Conservation (phyloP, 352 stramenopile species). For the Thraustochytrium aureum region DNA sequence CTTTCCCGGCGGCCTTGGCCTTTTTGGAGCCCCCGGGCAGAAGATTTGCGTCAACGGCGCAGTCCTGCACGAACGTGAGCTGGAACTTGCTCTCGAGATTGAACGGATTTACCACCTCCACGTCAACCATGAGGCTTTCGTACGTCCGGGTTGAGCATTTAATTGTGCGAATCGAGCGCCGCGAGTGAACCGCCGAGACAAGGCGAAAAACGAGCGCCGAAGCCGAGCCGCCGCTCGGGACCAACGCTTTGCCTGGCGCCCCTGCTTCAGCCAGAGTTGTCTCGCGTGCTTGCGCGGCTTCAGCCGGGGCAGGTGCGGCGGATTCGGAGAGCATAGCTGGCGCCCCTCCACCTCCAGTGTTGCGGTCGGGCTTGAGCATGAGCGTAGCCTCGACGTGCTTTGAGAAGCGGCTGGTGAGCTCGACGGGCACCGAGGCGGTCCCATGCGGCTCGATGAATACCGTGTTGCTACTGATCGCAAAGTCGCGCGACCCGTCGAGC, state of each 20-base stretch:
- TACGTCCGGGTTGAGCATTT: slow-evolving; percentile 73
- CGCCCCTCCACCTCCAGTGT: background rate
- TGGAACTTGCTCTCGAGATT: slow-evolving; percentile 68
- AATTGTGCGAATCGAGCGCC: slow-evolving; percentile 73
- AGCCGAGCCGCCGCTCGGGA: slow-evolving; percentile 56
- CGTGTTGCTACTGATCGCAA: slow-evolving; percentile 37
- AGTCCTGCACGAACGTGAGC: slow-evolving; percentile 68
- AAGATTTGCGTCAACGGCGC: background rate
- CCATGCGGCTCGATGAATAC: slow-evolving; percentile 71
- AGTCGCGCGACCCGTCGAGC: slow-evolving; percentile 66
- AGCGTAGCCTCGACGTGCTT: slow-evolving; percentile 75
- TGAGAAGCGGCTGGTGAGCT: slow-evolving; percentile 76
- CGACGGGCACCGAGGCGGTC: slow-evolving; percentile 72
- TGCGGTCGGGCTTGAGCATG: slow-evolving; percentile 67
- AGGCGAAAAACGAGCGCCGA: slow-evolving; percentile 85
- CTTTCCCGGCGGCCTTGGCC: background rate
- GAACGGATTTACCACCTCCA: slow-evolving; percentile 82
- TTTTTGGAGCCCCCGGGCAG: background rate
- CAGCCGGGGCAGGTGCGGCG: too few relatives aligned
- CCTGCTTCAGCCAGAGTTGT: too few relatives aligned
- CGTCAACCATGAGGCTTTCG: slow-evolving; percentile 71
- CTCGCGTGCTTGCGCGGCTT: too few relatives aligned
- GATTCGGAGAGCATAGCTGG: background rate
- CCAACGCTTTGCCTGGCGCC: too few relatives aligned
- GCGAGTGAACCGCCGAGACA: slow-evolving; percentile 71